phyloP scores from a whole-genome alignment of 2,329 filamentous ascomycete genomes.

The Sporothrix brasiliensis region DNA sequence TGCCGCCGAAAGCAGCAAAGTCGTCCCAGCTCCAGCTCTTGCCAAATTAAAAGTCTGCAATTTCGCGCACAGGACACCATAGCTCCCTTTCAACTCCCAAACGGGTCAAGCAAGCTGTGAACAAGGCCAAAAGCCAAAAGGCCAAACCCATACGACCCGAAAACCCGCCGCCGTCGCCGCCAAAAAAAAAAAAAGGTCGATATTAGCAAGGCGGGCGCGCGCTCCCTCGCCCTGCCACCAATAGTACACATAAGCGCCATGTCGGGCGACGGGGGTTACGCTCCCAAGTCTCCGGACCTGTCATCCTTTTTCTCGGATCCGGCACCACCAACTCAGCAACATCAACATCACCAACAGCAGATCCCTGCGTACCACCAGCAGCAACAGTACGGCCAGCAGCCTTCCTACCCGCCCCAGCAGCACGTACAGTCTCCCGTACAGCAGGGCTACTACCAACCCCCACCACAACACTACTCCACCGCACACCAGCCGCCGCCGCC shows the following conservation, averaged over 20 bases:
- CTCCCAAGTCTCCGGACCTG: constrained; percentile 62
- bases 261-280: constrained; percentile 56
- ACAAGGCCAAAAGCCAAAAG: constrained; percentile 4
- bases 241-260: constrained; percentile 43
- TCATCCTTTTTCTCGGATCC: constrained; percentile 56
- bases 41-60: constrained; percentile 24
- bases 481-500: constrained; percentile 24
- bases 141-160: neutral
- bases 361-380: constrained; percentile 40
- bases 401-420: constrained; percentile 30
- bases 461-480: constrained; percentile 29
- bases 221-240: neutral
- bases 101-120: constrained; percentile 2
- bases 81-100: neutral
- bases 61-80: constrained; percentile 24
- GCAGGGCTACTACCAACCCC: constrained; percentile 35
- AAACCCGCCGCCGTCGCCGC: neutral
- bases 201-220: neutral
- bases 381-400: constrained; percentile 41
- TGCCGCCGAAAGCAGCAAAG: constrained; percentile 29
- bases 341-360: constrained; percentile 32
- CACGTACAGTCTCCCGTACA: constrained; percentile 36
- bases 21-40: neutral
- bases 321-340: constrained; percentile 39
- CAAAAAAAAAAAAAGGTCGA: neutral